Evolutionary conservation across 1,139 yeast genomes (phyloP).

Genomic region (Kodamaea ohmeri): DNA sequence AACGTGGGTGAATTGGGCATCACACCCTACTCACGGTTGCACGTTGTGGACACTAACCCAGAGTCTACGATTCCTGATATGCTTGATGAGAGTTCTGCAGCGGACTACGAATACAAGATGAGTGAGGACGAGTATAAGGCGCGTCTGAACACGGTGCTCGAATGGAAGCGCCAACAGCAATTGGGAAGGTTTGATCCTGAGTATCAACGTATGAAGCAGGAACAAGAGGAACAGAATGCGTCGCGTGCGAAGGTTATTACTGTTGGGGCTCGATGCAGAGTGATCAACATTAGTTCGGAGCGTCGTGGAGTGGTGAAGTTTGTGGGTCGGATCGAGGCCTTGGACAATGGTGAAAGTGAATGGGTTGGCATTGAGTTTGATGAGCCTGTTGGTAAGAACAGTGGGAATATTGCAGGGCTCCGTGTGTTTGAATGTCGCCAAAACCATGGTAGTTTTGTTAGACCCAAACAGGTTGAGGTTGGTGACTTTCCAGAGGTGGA

Average conservation of each 20-base stretch:
- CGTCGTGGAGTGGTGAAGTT: slow-evolving; percentile 67
- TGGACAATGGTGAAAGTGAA: slow-evolving; percentile 43
- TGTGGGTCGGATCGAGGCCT: slow-evolving; percentile 63
- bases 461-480: slow-evolving; percentile 47
- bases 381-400: slow-evolving; percentile 48
- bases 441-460: slow-evolving; percentile 51
- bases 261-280: slow-evolving; percentile 41
- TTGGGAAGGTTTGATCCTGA: slow-evolving; percentile 73
- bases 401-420: slow-evolving; percentile 37
- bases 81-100: slow-evolving; percentile 36
- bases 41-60: slow-evolving; percentile 53
- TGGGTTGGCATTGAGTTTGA: slow-evolving; percentile 53
- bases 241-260: slow-evolving; percentile 23
- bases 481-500: slow-evolving; percentile 53
- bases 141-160: slow-evolving; percentile 60
- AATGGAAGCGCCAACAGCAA: slow-evolving; percentile 68
- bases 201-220: slow-evolving; percentile 29
- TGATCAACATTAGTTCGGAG: slow-evolving; percentile 46
- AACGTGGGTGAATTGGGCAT: slow-evolving; percentile 28
- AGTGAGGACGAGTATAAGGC: slow-evolving; percentile 66
- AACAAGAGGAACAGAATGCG: slow-evolving; percentile 22
- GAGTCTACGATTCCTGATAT: slow-evolving; percentile 45
- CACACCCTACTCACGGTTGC: slow-evolving; percentile 44
- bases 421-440: slow-evolving; percentile 34
- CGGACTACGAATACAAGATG: slow-evolving; percentile 48